Base-by-base conservation (phyloP, 371 early-diverging fungal genomes). In the Blastocladiella emersonii region DNA sequence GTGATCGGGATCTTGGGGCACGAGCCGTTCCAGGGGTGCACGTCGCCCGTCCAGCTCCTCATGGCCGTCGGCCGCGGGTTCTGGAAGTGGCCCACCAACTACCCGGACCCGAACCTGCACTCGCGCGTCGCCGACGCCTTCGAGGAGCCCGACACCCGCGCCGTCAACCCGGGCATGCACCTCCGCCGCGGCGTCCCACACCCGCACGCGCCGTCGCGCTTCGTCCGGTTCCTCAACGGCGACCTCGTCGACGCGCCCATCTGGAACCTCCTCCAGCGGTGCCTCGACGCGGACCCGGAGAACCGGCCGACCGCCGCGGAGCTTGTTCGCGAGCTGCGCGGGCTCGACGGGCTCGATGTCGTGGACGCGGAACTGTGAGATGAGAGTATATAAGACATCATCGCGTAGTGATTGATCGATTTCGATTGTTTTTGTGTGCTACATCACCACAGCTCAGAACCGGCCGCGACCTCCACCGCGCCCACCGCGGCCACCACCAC, bases 1-100 rank as follows among this genome's bases (percentile, higher is more conserved):
- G 79, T 86, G 34, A 71, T 89, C 64, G 80, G 80, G 56, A 71
- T 86, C 60, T 79, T 84, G 45, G 86, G 82, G 0, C 67, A 66
- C 23, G 83, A 84, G 61, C 90, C 90, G 2, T 90, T 84, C 65
- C 65, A 72, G 44, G 68, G 71, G 23, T 66, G 77, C 30, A 75
- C 72, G 62, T 79, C 73, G 59, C 67, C 72, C 32, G 71, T 83
- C 32, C 81, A 81, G 65, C 72, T 79, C 69, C 74, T 84, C 65
- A 72, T 79, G 66, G 77, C 81, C 34, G 69, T 73, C 27, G 78
- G 71, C 57, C 83, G 84, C 36, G 78, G 76, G 3, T 82, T 82
- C 57, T 83, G 77, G 76, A 69, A 72, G 23, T 79, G 77, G 74
- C 81, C 79, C 63, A 71, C 75, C 48, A 76, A 79, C 66, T n/a